Percentiles rank a stretch among this genome's conserved stretches.
Conservation (phyloP, 75 land plant species). For the Sequoia sempervirens region DNA sequence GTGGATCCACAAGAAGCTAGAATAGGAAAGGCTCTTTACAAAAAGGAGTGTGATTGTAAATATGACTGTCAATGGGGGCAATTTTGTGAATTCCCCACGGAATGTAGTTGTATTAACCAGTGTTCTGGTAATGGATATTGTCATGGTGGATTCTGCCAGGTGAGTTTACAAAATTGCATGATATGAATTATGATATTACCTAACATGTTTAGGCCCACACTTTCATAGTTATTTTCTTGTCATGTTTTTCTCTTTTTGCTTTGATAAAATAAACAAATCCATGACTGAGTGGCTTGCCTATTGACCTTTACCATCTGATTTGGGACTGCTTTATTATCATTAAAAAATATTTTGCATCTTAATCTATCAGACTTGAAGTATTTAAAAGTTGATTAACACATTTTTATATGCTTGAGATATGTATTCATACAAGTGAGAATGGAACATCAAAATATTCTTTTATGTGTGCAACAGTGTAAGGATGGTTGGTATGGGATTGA, state of each 20-base stretch:
- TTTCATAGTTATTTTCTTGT: not conserved
- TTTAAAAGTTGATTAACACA: not conserved
- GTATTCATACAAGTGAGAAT: not conserved
- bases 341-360: not conserved
- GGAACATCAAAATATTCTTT: not conserved
- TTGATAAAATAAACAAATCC: not conserved
- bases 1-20: conserved; percentile 69
- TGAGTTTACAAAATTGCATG: conserved; percentile 8
- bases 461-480: conserved; percentile 47
- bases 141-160: conserved; percentile 90
- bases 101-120: conserved; percentile 73
- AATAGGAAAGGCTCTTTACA: conserved; percentile 39
- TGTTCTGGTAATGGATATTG: conserved; percentile 83
- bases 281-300: not conserved
- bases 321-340: not conserved
- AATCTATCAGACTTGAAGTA: not conserved
- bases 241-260: not conserved
- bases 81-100: conserved; percentile 68
- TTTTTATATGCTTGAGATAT: conserved; percentile 10
- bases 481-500: conserved; percentile 83
- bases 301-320: not conserved
- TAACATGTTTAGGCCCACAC: not conserved
- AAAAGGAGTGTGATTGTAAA: conserved; percentile 82
- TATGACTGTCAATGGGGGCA: conserved; percentile 71
- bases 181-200: not conserved